Base-by-base conservation (phyloP, 1,284 basidiomycete species). In the Leccinum solheimii region DNA sequence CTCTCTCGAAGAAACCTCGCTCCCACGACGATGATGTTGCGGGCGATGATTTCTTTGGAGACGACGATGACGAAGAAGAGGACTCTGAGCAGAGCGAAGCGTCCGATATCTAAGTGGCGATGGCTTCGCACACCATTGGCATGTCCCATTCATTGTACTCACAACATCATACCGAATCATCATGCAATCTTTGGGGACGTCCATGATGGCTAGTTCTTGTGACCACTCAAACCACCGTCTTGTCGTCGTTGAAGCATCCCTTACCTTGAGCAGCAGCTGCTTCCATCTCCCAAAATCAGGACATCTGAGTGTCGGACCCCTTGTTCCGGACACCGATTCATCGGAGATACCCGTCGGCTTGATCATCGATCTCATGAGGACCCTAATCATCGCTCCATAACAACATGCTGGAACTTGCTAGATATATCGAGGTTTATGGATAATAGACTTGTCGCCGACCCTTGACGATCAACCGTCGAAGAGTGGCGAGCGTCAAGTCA, bases 1-100 rank as follows among this genome's bases (percentile, higher is more conserved):
- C 30, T 38, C 53, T 62, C 48, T 48, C 62, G 26, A 55, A 14
- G 36, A 65, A 64, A 32, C n/a, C 45, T 51, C 56, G 11, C 19
- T 57, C 56, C 40, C 57, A 38, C 38, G 56, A 57, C 8, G 66
- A 67, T n/a, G 67, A 60, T 36, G 70, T 76, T 55, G 73, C 73
- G 34, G 73, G 68, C 13, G 83, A 85, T 60, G 78, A 79, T 58
- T 84, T 85, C 74, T 83, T 83, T 65, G 81, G 79, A 38, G 72
- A 75, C 16, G 49, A 51, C 27, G 27, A 52, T 23, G 81, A 81
- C 60, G 72, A 72, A 6, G 74, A 69, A 16, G 67, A 68, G 34
- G 64, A 55, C 36, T 63, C 58, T 48, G 54, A 61, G 43, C 59
- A 65, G 52, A 65, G 67, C 59, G 66, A 72, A 57, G 51, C 40